phyloP scores from a whole-genome alignment of 2,329 filamentous ascomycete species.

The Fusarium udum region DNA sequence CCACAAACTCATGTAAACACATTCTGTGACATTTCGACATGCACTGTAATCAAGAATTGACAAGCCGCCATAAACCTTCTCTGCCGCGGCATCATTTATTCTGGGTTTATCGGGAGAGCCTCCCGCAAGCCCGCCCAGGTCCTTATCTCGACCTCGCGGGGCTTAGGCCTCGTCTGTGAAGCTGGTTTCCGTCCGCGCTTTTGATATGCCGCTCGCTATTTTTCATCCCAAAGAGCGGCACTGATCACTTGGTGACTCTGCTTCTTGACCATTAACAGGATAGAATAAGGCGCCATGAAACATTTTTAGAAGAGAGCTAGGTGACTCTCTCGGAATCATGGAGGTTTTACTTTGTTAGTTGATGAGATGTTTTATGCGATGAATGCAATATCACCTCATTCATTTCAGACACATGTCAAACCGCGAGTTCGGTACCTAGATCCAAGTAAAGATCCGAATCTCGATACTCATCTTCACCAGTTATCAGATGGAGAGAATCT shows the following conservation, averaged over 20 bases:
- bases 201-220: constrained; percentile 7
- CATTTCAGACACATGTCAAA: neutral
- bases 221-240: constrained; percentile 5
- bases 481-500: neutral
- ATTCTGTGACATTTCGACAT: neutral
- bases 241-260: constrained; percentile 12
- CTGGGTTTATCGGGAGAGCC: constrained; percentile 6
- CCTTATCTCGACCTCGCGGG: constrained; percentile 11
- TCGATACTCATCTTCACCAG: neutral
- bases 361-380: neutral
- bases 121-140: constrained; percentile 2
- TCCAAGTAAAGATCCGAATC: neutral
- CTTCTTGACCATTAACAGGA: neutral
- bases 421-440: neutral
- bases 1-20: constrained; percentile 6
- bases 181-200: neutral
- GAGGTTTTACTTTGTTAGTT: neutral
- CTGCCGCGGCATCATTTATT: constrained; percentile 5
- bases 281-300: neutral
- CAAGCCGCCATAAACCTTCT: neutral
- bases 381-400: neutral
- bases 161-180: constrained; percentile 14
- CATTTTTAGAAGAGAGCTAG: neutral
- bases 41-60: neutral
- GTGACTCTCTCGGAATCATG: neutral